Percentiles rank a stretch among this genome's conserved stretches.
Evolutionary conservation across 2,329 filamentous ascomycete species (phyloP).

Genomic region (Pseudogymnoascus sp.): DNA sequence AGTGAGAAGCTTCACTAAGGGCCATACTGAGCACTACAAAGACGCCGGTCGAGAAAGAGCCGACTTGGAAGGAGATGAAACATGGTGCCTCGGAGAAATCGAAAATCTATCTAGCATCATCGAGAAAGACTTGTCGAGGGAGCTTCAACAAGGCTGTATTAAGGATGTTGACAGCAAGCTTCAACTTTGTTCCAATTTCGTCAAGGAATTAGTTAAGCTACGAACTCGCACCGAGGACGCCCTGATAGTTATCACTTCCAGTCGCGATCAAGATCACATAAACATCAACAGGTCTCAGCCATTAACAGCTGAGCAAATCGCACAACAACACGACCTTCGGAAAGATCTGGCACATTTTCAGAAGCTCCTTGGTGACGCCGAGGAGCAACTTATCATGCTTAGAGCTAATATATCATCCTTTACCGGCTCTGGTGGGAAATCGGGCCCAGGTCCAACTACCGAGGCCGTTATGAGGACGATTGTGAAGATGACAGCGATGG

Average conservation of each 20-base stretch:
- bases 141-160: conserved; percentile 62
- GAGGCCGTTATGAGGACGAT: conserved; percentile 91
- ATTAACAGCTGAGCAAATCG: conserved; percentile 75
- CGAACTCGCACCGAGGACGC: conserved; percentile 72
- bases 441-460: conserved; percentile 60
- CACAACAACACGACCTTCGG: conserved; percentile 77
- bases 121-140: conserved; percentile 54
- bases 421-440: conserved; percentile 38
- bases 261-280: conserved; percentile 59
- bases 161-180: conserved; percentile 64
- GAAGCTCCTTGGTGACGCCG: conserved; percentile 67
- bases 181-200: conserved; percentile 58
- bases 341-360: conserved; percentile 68
- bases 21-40: conserved; percentile 53
- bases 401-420: conserved; percentile 66
- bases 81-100: conserved; percentile 73
- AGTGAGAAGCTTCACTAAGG: conserved; percentile 52
- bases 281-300: conserved; percentile 64
- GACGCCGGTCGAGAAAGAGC: conserved; percentile 52
- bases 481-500: conserved; percentile 84
- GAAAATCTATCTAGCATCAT: conserved; percentile 60
- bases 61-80: conserved; percentile 61
- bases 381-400: conserved; percentile 72
- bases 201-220: conserved; percentile 64
- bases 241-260: conserved; percentile 64